A percentile compares a stretch with the other conserved stretches of the same genome.
phyloP scores from a whole-genome alignment of 176 grass and related monocot genomes.

The Saccharum spontaneum region DNA sequence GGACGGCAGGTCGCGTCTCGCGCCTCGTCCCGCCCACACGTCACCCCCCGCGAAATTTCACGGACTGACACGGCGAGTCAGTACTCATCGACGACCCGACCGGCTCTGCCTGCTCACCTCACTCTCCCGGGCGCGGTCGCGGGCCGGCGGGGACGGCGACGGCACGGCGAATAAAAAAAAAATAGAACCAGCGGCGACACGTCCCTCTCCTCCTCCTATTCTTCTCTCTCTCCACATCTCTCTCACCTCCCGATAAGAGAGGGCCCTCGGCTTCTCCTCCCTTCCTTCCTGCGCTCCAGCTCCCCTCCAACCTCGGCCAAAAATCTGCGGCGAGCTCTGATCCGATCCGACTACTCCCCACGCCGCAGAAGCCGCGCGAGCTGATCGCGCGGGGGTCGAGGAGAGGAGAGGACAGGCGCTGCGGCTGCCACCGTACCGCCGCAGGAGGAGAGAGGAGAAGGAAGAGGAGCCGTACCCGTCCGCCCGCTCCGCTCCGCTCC shows the following conservation, averaged over 20 bases:
- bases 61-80: too few relatives aligned
- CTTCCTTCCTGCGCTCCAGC: background rate
- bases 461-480: background rate
- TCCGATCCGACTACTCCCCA: background rate
- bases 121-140: background rate
- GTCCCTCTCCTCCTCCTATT: background rate
- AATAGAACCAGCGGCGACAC: background rate
- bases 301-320: slow-evolving; percentile 13
- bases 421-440: background rate
- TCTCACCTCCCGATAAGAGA: slow-evolving; percentile 26
- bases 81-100: too few relatives aligned
- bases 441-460: background rate
- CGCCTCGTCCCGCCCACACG: too few relatives aligned
- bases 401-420: slow-evolving; percentile 19
- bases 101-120: background rate
- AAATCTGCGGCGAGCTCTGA: background rate
- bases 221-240: background rate
- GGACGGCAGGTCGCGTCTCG: too few relatives aligned
- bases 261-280: background rate
- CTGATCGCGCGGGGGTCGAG: slow-evolving; percentile 19
- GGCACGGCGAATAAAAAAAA: slow-evolving; percentile 35
- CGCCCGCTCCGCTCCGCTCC: background rate
- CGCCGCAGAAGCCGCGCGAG: background rate
- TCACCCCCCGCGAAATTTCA: too few relatives aligned
- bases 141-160: slow-evolving; percentile 30